phyloP scores from a whole-genome alignment of 495 filamentous ascomycete species.

The Xylaria curta region DNA sequence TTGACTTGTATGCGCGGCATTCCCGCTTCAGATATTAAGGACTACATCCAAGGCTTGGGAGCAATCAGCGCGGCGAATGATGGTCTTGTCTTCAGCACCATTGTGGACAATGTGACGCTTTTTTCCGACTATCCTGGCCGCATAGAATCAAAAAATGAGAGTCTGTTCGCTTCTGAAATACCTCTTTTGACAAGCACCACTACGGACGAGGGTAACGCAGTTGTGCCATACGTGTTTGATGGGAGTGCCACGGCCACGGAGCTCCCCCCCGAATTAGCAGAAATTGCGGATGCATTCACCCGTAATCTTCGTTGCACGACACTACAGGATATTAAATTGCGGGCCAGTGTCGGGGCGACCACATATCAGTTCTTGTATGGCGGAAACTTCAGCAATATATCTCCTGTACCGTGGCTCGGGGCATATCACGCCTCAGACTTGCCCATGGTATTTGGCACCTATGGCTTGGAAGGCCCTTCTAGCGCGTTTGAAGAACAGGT shows the following conservation, averaged over 20 bases:
- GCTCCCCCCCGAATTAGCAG: neutral
- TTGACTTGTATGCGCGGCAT: conserved; percentile 10
- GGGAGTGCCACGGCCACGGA: conserved; percentile 5
- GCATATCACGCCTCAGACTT: conserved; percentile 47
- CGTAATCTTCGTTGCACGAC: conserved; percentile 5
- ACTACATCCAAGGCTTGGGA: conserved; percentile 1
- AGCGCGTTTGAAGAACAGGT: conserved; percentile 46
- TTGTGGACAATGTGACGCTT: conserved; percentile 12
- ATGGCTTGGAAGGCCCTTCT: conserved; percentile 40
- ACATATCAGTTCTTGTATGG: conserved; percentile 45
- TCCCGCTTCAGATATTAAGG: conserved; percentile 1
- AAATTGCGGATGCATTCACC: conserved; percentile 6
- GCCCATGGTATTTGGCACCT: conserved; percentile 52
- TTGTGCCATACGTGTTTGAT: conserved; percentile 14
- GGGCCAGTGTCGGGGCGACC: conserved; percentile 9
- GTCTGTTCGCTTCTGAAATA: conserved; percentile 7
- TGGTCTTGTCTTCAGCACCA: neutral
- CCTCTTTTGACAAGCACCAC: conserved; percentile 15
- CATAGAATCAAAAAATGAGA: neutral
- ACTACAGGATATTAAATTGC: neutral
- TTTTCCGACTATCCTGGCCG: conserved; percentile 14
- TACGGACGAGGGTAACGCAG: conserved; percentile 1
- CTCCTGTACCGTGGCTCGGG: conserved; percentile 49
- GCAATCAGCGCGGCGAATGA: conserved; percentile 4
- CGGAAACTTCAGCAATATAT: conserved; percentile 50